phyloP scores from a whole-genome alignment of 306 rosid species.

The Trifolium fragiferum region DNA sequence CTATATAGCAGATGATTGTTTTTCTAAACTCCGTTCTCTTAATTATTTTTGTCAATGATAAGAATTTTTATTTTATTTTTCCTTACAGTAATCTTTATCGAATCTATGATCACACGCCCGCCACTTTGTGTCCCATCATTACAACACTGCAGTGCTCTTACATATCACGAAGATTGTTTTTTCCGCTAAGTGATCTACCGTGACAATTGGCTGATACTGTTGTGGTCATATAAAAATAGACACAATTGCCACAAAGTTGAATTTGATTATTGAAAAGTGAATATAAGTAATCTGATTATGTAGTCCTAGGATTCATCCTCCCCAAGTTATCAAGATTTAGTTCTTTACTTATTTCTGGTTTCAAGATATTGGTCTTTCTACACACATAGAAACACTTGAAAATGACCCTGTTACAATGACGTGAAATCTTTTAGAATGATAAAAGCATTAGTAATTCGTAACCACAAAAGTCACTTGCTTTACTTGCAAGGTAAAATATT shows the following conservation, averaged over 20 bases:
- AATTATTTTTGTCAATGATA: too few relatives aligned
- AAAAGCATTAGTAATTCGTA: slow-evolving; percentile 16
- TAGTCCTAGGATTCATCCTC: background rate
- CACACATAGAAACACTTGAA: slow-evolving; percentile 16
- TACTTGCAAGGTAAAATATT: slow-evolving; percentile 47
- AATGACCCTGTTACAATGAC: slow-evolving; percentile 36
- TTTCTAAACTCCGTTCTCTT: background rate
- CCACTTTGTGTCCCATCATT: background rate
- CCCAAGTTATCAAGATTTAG: background rate
- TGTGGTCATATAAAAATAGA: too few relatives aligned
- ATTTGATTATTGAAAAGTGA: background rate
- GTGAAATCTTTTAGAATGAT: slow-evolving; percentile 25
- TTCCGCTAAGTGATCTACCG: too few relatives aligned
- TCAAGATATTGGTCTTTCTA: slow-evolving; percentile 5
- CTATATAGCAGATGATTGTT: too few relatives aligned
- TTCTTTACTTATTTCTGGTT: slow-evolving; percentile 19
- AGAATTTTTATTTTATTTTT: too few relatives aligned
- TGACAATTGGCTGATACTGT: too few relatives aligned
- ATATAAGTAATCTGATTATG: background rate
- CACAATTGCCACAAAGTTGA: background rate
- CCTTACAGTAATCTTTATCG: background rate
- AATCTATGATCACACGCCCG: background rate
- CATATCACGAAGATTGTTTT: too few relatives aligned
- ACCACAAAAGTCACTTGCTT: slow-evolving; percentile 55
- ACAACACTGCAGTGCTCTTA: background rate